Conservation (phyloP, 2,329 filamentous ascomycete genomes). For the Alternaria incomplexa region DNA sequence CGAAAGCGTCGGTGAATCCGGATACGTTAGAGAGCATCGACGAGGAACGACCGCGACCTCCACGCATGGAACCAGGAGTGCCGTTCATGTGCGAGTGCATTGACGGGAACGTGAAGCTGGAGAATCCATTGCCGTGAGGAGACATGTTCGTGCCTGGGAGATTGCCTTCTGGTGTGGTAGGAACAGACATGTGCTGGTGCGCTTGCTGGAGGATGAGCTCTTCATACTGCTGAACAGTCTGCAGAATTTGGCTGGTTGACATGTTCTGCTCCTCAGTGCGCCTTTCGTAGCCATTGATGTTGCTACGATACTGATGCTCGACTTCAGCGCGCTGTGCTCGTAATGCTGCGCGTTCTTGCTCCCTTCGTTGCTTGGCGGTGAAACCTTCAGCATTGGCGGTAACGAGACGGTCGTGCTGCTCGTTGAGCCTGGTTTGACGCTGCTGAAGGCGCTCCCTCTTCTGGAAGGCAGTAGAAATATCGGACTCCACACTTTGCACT, state of each 20-base stretch:
- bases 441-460: constrained; percentile 76
- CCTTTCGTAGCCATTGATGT: constrained; percentile 47
- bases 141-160: constrained; percentile 59
- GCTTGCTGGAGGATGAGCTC: constrained; percentile 49
- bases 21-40: constrained; percentile 61
- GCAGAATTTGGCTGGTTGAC: constrained; percentile 44
- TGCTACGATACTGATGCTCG: constrained; percentile 48
- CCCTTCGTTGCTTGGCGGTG: constrained; percentile 63
- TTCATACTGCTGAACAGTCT: constrained; percentile 49
- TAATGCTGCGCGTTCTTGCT: constrained; percentile 49
- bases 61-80: constrained; percentile 43
- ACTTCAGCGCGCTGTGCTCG: constrained; percentile 41
- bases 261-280: constrained; percentile 48
- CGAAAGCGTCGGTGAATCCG: constrained; percentile 57
- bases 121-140: constrained; percentile 42
- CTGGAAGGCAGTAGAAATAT: constrained; percentile 67
- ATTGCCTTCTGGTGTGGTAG: constrained; percentile 65
- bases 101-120: constrained; percentile 47
- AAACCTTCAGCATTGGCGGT: constrained; percentile 71
- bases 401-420: constrained; percentile 72
- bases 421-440: constrained; percentile 74
- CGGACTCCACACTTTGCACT: constrained; percentile 67
- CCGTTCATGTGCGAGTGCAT: constrained; percentile 36
- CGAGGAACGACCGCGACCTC: constrained; percentile 56
- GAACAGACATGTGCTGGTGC: constrained; percentile 48